Evolutionary conservation across 2,329 filamentous ascomycete species (phyloP).

Genomic region (Akanthomyces muscarius): DNA sequence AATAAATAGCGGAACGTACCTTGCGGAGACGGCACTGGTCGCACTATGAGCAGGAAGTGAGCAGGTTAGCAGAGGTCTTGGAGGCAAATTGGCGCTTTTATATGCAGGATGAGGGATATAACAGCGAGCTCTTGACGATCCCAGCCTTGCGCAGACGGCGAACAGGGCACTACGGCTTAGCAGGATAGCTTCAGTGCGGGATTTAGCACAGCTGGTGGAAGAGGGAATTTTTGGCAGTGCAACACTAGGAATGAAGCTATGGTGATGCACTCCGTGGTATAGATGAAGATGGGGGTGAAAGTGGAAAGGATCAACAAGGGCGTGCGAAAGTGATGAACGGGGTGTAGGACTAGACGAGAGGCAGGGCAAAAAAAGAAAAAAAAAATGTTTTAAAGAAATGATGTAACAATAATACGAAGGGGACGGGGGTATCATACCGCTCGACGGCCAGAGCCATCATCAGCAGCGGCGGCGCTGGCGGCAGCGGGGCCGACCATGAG

Average conservation of each 20-base stretch:
- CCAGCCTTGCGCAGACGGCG: not conserved
- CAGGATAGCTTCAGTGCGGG: not conserved
- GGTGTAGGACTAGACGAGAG: not conserved
- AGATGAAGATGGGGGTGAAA: not conserved
- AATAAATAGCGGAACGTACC: conserved; percentile 20
- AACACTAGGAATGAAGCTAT: not conserved
- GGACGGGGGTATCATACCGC: conserved; percentile 13
- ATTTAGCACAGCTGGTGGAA: not conserved
- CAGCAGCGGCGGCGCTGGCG: not conserved
- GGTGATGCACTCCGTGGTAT: conserved; percentile 4
- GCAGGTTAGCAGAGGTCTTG: conserved; percentile 18
- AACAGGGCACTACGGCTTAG: not conserved
- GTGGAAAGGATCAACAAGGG: not conserved
- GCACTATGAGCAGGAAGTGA: conserved; percentile 25
- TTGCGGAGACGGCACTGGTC: conserved; percentile 30
- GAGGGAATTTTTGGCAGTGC: not conserved
- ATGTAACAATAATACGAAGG: not conserved
- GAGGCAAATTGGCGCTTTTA: not conserved
- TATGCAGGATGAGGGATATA: conserved; percentile 10
- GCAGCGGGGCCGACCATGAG: conserved; percentile 15
- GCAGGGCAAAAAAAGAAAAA: not conserved
- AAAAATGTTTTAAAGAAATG: not conserved
- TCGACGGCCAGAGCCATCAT: conserved; percentile 18
- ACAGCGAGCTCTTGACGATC: not conserved
- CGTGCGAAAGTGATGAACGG: not conserved